These are phyloP conservation scores for Yamagishiella unicocca DNA, from an alignment of 139 green algal genomes.

Conservation along the genomic window DNA sequence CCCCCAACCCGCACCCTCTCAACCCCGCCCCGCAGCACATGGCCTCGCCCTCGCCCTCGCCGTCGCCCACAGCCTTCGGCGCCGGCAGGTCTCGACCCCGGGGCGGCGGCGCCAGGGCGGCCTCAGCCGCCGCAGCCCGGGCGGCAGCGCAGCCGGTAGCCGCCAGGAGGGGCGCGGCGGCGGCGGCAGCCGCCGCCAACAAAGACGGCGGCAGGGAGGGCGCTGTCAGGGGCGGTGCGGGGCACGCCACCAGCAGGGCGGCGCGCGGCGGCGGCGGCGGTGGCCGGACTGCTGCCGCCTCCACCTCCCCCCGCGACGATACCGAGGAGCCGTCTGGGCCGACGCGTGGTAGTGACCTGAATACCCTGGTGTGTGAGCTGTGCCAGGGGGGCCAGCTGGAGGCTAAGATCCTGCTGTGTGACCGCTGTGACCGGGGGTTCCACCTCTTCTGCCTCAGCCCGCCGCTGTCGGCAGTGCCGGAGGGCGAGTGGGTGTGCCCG, in stretches of 20 bases:
- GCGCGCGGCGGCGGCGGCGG: background rate
- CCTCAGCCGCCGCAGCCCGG: background rate
- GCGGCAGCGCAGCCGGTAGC: background rate
- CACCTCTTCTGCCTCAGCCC: slow-evolving; percentile 31
- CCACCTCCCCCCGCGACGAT: background rate
- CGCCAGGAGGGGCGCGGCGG: too few species aligned
- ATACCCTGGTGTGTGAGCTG: slow-evolving; percentile 64
- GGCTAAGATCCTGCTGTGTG: slow-evolving; percentile 88
- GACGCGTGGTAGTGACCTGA: background rate
- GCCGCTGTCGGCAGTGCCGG: slow-evolving; percentile 65
- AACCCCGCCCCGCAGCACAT: too few species aligned
- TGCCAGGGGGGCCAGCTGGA: slow-evolving; percentile 78
- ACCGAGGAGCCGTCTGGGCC: too few species aligned
- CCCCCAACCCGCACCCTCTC: too few species aligned
- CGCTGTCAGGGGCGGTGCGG: background rate
- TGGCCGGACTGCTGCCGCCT: background rate
- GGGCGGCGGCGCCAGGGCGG: background rate
- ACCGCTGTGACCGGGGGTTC: slow-evolving; percentile 66
- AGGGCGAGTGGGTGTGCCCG: slow-evolving; percentile 90
- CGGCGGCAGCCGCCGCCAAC: background rate
- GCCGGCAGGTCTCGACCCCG: too few species aligned
- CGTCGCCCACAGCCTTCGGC: too few species aligned
- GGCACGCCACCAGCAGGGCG: background rate
- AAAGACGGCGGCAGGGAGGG: background rate
- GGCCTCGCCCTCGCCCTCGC: too few species aligned